A percentile compares a stretch with the other conserved stretches of the same genome.
Evolutionary conservation across 2,329 filamentous ascomycete genomes (phyloP).

Genomic region (Penicillium freii): DNA sequence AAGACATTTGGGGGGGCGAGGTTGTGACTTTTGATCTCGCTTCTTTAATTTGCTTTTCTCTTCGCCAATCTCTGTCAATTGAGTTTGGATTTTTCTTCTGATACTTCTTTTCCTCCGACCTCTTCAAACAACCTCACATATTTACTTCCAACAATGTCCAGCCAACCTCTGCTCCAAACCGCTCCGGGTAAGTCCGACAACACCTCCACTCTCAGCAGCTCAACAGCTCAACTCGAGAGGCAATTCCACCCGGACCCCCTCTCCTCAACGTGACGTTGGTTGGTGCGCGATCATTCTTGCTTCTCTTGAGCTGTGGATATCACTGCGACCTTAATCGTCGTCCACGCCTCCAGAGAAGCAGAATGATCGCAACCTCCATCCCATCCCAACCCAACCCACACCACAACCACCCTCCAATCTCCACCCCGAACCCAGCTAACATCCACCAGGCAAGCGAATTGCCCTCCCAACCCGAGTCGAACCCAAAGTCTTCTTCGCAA

Average conservation of each 20-base stretch:
- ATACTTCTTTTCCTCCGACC: not conserved
- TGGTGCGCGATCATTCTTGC: not conserved
- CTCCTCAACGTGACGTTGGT: not conserved
- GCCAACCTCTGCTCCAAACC: constrained; percentile 91
- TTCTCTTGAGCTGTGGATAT: not conserved
- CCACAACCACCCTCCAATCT: not conserved
- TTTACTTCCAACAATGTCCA: constrained; percentile 67
- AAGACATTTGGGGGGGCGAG: constrained; percentile 1
- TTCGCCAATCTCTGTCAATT: not conserved
- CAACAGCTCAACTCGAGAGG: not conserved
- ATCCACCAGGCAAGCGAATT: constrained; percentile 81
- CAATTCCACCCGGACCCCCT: not conserved
- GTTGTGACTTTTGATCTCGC: constrained; percentile 3
- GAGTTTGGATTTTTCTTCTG: not conserved
- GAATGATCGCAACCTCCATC: not conserved
- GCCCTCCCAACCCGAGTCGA: constrained; percentile 96
- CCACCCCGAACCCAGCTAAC: constrained; percentile 9
- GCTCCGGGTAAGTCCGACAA: constrained; percentile 67
- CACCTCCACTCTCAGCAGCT: not conserved
- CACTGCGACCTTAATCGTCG: no score
- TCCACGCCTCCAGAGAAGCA: not conserved
- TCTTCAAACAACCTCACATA: constrained; percentile 12
- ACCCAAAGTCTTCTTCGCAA: constrained; percentile 99
- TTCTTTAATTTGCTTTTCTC: not conserved
- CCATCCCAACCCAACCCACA: not conserved